Base-by-base conservation (phyloP, 768 basidiomycete species). In the Collybia mongolica region DNA sequence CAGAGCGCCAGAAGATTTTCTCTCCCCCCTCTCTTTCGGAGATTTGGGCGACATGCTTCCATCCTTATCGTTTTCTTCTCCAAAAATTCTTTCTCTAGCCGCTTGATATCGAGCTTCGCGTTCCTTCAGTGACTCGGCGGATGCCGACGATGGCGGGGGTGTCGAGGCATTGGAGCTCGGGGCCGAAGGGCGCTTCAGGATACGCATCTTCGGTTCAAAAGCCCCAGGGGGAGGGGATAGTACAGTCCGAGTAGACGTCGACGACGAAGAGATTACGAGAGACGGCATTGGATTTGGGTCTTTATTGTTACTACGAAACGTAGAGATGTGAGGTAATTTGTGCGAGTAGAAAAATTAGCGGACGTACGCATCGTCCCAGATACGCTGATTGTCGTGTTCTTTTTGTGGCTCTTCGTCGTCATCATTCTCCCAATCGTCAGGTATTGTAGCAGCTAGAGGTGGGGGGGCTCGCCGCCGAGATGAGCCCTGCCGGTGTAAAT, bases 331-430 rank as follows among this genome's bases (percentile, higher is more conserved):
- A 39, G 28, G 5, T 38, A 42, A 15, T 15, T 29, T 52, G 18
- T 32, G 53, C 20, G 17, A 41, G 22, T 26, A 43, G 44, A 36
- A 26, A n/a, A 11, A 39, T 50, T 14, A n/a, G 18, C 28, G 14
- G 32, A 74, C 86, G 69, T 61, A 89, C 88, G 88, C 88, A 56
- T 81, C 74, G 51, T 83, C 77, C 88, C 88, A 90, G 45, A 89
- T 71, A 47, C 69, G 74, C 60, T 72, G 76, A 26, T 75, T 81
- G 28, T 65, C 71, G 36, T 70, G 69, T 37, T 76, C 77, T 0
- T 66, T 55, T 14, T 52, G 51, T 19, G 41, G 49, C 35, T 54
- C 60, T 0, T 53, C 59, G 17, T 60, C 58, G 22, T 62, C 63
- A 3, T 66, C 62, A n/a, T 64, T 58, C 29, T 66, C 65, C 64